Conservation (phyloP, 1,139 yeast species). For the Meyerozyma carpophila region DNA sequence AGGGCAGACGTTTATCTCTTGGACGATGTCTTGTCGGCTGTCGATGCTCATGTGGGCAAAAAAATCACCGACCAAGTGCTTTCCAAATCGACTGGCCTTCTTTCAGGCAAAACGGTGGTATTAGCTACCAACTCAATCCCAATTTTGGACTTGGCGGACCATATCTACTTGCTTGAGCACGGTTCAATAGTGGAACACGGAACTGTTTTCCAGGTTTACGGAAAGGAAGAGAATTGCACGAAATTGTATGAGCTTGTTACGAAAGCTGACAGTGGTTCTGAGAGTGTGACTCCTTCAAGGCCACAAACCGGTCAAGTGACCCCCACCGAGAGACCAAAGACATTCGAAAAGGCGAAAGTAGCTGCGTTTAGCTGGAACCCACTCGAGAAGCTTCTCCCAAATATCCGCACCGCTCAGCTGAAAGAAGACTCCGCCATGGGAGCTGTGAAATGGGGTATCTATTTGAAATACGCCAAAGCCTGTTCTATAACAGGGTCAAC, state of each 20-base stretch:
- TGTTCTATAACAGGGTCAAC: conserved; percentile 18
- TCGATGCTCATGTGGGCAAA: conserved; percentile 32
- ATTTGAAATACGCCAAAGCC: conserved; percentile 19
- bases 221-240: conserved; percentile 15
- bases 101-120: conserved; percentile 27
- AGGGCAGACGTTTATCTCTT: conserved; percentile 33
- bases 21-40: conserved; percentile 36
- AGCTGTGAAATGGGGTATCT: conserved; percentile 20
- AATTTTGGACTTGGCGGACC: conserved; percentile 27
- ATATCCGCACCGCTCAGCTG: conserved; percentile 18
- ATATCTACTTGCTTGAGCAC: conserved; percentile 21
- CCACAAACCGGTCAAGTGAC: neutral
- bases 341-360: conserved; percentile 18
- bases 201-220: conserved; percentile 8
- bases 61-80: conserved; percentile 28
- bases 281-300: conserved; percentile 1
- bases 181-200: conserved; percentile 24
- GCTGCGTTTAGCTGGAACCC: conserved; percentile 31
- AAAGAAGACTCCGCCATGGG: conserved; percentile 24
- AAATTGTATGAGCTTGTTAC: conserved; percentile 19
- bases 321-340: neutral
- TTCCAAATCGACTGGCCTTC: conserved; percentile 19
- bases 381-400: conserved; percentile 18
- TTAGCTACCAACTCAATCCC: conserved; percentile 35
- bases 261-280: conserved; percentile 16